These are phyloP conservation scores for Poa annua DNA, from an alignment of 176 grass and related monocot genomes.

Conservation along the genomic window DNA sequence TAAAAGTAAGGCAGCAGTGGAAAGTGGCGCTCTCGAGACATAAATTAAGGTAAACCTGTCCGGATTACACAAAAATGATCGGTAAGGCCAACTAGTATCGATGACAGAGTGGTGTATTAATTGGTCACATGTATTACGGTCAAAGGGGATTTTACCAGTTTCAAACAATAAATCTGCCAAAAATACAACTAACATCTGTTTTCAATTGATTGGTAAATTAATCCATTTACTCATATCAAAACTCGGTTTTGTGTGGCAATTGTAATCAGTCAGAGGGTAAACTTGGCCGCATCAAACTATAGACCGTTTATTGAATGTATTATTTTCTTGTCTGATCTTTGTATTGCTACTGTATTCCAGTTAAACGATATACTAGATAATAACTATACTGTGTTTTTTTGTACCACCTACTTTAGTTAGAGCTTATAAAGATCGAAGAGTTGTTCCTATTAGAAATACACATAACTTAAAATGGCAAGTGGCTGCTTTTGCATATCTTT, in stretches of 20 bases:
- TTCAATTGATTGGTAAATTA: neutral
- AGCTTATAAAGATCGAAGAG: neutral
- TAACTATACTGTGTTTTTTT: neutral
- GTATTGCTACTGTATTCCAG: neutral
- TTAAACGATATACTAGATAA: slow-evolving; percentile 11
- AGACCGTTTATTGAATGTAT: neutral
- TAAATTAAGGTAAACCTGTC: neutral
- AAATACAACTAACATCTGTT: neutral
- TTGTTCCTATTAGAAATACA: neutral
- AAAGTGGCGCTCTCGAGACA: neutral
- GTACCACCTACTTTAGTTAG: neutral
- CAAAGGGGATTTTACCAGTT: slow-evolving; percentile 9
- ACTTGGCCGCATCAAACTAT: neutral
- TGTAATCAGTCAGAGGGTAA: neutral
- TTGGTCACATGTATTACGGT: no score
- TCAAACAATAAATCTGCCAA: neutral
- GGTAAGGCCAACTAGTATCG: neutral
- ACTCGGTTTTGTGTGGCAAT: neutral
- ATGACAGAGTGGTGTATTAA: neutral
- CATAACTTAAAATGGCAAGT: neutral
- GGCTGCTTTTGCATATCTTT: neutral
- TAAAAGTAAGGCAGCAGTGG: neutral
- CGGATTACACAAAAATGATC: neutral
- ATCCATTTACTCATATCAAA: neutral
- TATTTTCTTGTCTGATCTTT: neutral